Base-by-base conservation (phyloP, 1,139 yeast genomes). In the Pichia sp. region DNA sequence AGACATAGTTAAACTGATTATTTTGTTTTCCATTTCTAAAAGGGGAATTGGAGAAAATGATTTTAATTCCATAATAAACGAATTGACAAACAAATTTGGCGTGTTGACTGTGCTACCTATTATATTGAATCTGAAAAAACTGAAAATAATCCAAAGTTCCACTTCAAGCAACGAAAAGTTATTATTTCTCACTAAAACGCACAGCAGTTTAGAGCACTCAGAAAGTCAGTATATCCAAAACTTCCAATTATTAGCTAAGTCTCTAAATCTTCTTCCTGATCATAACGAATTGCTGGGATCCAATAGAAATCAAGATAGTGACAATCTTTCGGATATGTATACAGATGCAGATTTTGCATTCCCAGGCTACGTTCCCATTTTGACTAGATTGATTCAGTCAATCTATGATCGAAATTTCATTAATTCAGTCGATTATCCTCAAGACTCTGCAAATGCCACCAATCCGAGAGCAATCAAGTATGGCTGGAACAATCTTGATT, bases 21-120 rank as follows among this genome's bases (percentile, higher is more conserved):
- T 77, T 1, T 56, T 85, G 27, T 73, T 83, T 4, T 73, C 83
- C 4, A 64, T 79, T 11, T 71, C 77, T 7, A 76, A 80, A 52
- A 78, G 76, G 41, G 95, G 95, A 0, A 61, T 86, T 33, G 72
- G 75, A 46, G 81, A 73, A 42, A 73, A 69, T 46, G 88, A 83
- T 51, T 70, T 74, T 51, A 77, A 72, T 3, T 54, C 54, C 27
- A 57, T 85, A 27, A 69, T 73, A 43, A 66, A 62, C 8, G 79
- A 74, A 46, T 61, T 83, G 4, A 59, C 77, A 26, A 78, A 76
- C 45, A 71, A 75, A 41, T 84, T 73, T 55, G 95, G 95, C 0
- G 64, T 79, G 49, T 10, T 29, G 6, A 64, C 71, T 44, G 69
- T 74, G 41, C 57, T 66, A 5, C 54, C 67, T 5, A 47, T 60